These are phyloP conservation scores for Macrophomina tecta DNA, from an alignment of 2,329 filamentous ascomycete genomes.

Conservation along the genomic window DNA sequence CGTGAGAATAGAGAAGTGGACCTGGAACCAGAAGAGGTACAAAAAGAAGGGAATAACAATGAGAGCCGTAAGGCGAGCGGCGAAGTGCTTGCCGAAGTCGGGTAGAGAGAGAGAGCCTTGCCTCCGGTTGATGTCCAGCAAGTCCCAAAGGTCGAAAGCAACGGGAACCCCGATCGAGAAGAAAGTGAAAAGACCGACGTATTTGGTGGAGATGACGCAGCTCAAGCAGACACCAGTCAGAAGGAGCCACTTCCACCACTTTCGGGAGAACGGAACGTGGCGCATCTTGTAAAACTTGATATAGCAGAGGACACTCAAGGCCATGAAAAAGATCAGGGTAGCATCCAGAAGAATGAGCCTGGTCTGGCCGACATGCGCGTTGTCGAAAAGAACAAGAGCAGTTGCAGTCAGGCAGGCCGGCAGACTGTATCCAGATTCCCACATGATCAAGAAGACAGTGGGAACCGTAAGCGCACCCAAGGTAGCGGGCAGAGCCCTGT, in stretches of 20 bases:
- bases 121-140: conserved; percentile 85
- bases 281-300: conserved; percentile 97
- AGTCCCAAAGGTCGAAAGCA: conserved; percentile 90
- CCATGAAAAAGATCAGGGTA: conserved; percentile 94
- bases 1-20: conserved; percentile 89
- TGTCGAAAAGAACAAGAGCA: conserved; percentile 89
- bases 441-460: conserved; percentile 97
- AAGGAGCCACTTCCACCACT: conserved; percentile 99
- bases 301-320: conserved; percentile 90
- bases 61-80: conserved; percentile 81
- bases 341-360: conserved; percentile 93
- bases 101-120: conserved; percentile 79
- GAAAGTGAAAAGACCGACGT: conserved; percentile 95
- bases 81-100: conserved; percentile 88
- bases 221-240: conserved; percentile 92
- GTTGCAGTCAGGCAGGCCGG: conserved; percentile 89
- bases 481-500: conserved; percentile 89
- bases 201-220: conserved; percentile 98
- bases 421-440: conserved; percentile 97
- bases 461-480: conserved; percentile 92
- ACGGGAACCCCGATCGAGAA: conserved; percentile 96
- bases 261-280: conserved; percentile 85
- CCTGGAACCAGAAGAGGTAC: conserved; percentile 99
- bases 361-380: conserved; percentile 96
- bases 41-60: conserved; percentile 94